These are phyloP conservation scores for Spencermartinsiella ligniputridi DNA, from an alignment of 1,139 yeast genomes.

Conservation along the genomic window DNA sequence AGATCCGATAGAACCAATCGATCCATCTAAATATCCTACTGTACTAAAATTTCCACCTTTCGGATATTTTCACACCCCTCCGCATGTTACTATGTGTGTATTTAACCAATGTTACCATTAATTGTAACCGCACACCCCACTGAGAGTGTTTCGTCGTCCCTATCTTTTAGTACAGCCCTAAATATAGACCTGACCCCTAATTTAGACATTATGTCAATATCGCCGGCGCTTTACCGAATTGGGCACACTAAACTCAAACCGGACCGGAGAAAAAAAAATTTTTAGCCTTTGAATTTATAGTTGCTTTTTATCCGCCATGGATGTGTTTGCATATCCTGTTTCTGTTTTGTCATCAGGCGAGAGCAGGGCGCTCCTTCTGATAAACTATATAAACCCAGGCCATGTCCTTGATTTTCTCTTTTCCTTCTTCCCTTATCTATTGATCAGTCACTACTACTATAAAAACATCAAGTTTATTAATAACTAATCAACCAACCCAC, in stretches of 20 bases:
- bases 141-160: too few relatives aligned
- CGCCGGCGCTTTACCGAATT: not conserved
- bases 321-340: conserved; percentile 18
- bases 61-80: too few relatives aligned
- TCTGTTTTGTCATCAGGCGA: conserved; percentile 8
- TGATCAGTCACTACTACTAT: not conserved
- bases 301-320: conserved; percentile 8
- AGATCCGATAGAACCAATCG: too few relatives aligned
- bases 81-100: too few relatives aligned
- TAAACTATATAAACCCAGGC: conserved; percentile 11
- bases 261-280: not conserved
- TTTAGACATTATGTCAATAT: not conserved
- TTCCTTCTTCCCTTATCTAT: conserved; percentile 7
- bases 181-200: too few relatives aligned
- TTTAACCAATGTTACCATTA: too few relatives aligned
- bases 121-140: too few relatives aligned
- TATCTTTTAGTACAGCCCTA: too few relatives aligned
- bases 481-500: not conserved
- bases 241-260: not conserved
- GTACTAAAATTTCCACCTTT: too few relatives aligned
- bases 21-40: too few relatives aligned
- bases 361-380: too few relatives aligned
- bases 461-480: not conserved
- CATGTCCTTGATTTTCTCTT: conserved; percentile 7
- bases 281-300: conserved; percentile 1